Base-by-base conservation (phyloP, 805 yeast species). In the Ogataea trehaloabstinens region DNA sequence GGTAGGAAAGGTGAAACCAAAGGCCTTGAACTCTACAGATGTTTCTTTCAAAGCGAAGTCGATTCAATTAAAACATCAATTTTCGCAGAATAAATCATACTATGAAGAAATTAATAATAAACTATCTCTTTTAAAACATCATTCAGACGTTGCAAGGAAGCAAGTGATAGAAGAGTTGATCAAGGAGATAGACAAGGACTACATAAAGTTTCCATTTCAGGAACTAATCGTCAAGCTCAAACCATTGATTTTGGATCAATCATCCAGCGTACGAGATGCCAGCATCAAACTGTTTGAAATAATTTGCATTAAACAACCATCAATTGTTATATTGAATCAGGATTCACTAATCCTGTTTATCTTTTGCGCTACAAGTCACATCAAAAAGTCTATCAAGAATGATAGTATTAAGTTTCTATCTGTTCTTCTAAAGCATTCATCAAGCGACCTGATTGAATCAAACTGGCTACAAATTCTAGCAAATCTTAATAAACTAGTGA, bases 281-380 rank as follows among this genome's bases (percentile, higher is more conserved):
- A 66, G 79, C 28, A 62, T 73, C 5, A 63, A 67, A 0, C 58
- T 83, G 10, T 61, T 82, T 4, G 60, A 63, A 3, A 69, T 70
- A 6, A 67, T 80, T 24, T 75, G 78, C 2, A 53, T 58, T 11
- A 61, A 61, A 19, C 81, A 78, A 48, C 71, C 75, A 0, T 76
- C 77, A 4, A 65, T 84, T 19, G 61, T 84, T 43, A 76, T 74
- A 40, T 59, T 84, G 19, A 87, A 84, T 66, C 66, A 80, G 53
- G 64, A 78, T 44, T 63, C 73, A 16, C 55, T 84, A 38, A 72
- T 85, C n/a, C 69, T 91, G 21, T 90, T 84, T 58, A 70, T 91
- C 13, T 85, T 84, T 50, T 82, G 91, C 37, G 95, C 96, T 3
- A 91, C 93, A 96, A 85, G 97, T 13, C 97, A 93, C 58, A 84